Evolutionary conservation across 2,329 filamentous ascomycete species (phyloP).

Genomic region (Fusarium setosum): DNA sequence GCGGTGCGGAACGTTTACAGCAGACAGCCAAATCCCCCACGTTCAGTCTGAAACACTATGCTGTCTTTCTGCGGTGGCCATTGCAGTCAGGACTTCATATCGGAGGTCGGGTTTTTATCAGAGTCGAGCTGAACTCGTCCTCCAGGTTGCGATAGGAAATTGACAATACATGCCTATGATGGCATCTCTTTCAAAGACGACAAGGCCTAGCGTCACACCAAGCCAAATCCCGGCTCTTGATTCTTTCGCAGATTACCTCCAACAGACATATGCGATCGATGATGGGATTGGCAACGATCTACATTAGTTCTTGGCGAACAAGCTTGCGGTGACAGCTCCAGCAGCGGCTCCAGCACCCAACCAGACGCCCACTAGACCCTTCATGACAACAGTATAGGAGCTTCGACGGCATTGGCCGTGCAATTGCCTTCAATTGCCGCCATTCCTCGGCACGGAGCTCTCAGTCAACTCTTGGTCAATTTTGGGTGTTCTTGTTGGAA

Average conservation of each 20-base stretch:
- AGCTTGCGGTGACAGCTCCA: constrained; percentile 1
- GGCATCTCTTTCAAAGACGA: constrained; percentile 2
- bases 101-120: not conserved
- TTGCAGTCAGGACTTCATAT: constrained; percentile 3
- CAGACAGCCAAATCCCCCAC: constrained; percentile 7
- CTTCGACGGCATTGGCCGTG: not conserved
- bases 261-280: constrained; percentile 8
- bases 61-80: not conserved
- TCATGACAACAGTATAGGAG: not conserved
- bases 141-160: no score
- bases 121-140: not conserved
- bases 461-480: not conserved
- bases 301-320: constrained; percentile 9
- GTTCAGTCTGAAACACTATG: constrained; percentile 11
- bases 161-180: no score
- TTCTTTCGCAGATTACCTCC: not conserved
- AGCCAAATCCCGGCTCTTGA: not conserved
- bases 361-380: not conserved
- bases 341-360: constrained; percentile 6
- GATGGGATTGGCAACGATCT: constrained; percentile 7
- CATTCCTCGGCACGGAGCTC: not conserved
- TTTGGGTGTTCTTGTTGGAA: not conserved
- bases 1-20: constrained; percentile 32
- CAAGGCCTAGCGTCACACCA: not conserved
- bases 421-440: not conserved